These are phyloP conservation scores for Mycena sanguinolenta DNA, from an alignment of 768 basidiomycete genomes.

Conservation along the genomic window DNA sequence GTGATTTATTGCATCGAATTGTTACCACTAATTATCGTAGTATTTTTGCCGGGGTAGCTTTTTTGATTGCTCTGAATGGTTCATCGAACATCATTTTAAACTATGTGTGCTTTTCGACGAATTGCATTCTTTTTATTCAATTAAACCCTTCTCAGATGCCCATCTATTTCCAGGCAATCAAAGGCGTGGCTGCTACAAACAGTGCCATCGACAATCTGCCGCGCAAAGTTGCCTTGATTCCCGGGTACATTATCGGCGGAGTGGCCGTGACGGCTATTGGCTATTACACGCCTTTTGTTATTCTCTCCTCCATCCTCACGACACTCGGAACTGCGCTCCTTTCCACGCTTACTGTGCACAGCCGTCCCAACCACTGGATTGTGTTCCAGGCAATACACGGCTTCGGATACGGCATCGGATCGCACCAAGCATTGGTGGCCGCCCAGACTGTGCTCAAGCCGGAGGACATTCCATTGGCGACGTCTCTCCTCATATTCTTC, in stretches of 20 bases:
- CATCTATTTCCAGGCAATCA: slow-evolving; percentile 49
- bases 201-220: slow-evolving; percentile 45
- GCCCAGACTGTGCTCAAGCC: slow-evolving; percentile 34
- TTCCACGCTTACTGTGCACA: slow-evolving; percentile 43
- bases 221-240: slow-evolving; percentile 51
- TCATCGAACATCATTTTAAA: background rate
- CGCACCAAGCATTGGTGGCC: slow-evolving; percentile 37
- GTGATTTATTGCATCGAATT: background rate
- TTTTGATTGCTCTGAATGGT: background rate
- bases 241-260: slow-evolving; percentile 54
- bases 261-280: slow-evolving; percentile 48
- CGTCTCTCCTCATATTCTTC: slow-evolving; percentile 34
- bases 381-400: slow-evolving; percentile 43
- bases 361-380: slow-evolving; percentile 36
- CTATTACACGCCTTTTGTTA: slow-evolving; percentile 50
- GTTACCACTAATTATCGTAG: background rate
- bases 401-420: slow-evolving; percentile 45
- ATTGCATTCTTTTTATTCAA: background rate
- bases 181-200: slow-evolving; percentile 47
- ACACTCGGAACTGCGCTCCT: slow-evolving; percentile 53
- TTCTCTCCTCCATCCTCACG: slow-evolving; percentile 44
- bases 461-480: slow-evolving; percentile 32
- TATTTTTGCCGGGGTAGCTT: background rate
- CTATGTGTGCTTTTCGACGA: background rate
- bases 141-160: background rate